Evolutionary conservation across 148 eudicot genomes (phyloP).

Genomic region (Chenopodium album): DNA sequence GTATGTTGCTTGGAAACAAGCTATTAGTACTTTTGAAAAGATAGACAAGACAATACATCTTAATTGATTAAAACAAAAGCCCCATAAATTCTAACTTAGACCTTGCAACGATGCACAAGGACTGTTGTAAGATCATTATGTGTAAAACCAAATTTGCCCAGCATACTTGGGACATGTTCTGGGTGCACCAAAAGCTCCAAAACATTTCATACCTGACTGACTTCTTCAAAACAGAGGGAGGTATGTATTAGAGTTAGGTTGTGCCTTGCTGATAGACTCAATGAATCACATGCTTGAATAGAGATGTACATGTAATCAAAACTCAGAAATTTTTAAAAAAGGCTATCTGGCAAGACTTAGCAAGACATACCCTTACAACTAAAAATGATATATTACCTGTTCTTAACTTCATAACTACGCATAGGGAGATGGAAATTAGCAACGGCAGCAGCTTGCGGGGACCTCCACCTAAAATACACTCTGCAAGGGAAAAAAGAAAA

Average conservation of each 20-base stretch:
- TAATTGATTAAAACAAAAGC: background rate
- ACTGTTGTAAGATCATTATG: background rate
- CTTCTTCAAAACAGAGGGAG: background rate
- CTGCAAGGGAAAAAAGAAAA: constrained; percentile 22
- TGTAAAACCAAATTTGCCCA: background rate
- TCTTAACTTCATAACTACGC: constrained; percentile 56
- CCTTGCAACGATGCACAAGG: background rate
- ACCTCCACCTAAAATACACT: constrained; percentile 39
- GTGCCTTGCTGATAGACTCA: background rate
- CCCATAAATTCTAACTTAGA: background rate
- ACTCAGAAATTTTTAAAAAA: background rate
- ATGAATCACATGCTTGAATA: background rate
- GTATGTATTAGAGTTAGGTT: background rate
- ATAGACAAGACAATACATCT: background rate
- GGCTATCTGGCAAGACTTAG: background rate
- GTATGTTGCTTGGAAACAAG: background rate
- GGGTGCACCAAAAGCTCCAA: background rate
- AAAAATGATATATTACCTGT: constrained; percentile 24
- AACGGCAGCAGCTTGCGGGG: constrained; percentile 58
- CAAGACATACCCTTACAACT: background rate
- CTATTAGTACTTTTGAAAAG: background rate
- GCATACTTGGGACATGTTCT: background rate
- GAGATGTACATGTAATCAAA: background rate
- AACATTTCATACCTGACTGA: background rate
- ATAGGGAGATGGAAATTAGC: constrained; percentile 79